Base-by-base conservation (phyloP, 345 rosid genomes). In the Theobroma cacao region DNA sequence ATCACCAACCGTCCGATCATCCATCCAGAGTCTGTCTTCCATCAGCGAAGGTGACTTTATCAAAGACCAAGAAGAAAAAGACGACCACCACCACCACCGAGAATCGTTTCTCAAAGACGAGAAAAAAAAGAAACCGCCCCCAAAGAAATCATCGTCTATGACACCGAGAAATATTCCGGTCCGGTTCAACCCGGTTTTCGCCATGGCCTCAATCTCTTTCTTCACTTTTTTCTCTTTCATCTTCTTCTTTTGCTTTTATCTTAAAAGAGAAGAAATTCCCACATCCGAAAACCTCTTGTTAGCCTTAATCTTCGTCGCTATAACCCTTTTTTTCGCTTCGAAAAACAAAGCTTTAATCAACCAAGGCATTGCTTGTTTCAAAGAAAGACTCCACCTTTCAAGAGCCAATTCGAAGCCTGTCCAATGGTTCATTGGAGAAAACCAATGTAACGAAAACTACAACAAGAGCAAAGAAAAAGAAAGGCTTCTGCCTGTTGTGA, bases 1-100 rank as follows among this genome's bases (percentile, higher is more conserved):
- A 26, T 88, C 96, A 14, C 92, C 97, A 7, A 94, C 94, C 80
- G 82, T 90, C 78, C 93, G 97, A 79, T 93, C 97, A 11, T 92
- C 99, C 70, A 87, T 95, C 72, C 96, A 93, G 75, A 95, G 99
- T 66, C 83, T 95, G 14, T 83, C 88, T 24, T 93, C 93, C n/a
- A 82, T 92, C 77, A 82, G 80, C 43, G 94, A 93, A 75, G 88
- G 78, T 65, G 95, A 87, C 65, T 79, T 87, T 53, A 79, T 56
- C 73, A 86, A 80, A 74, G 70, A 81, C 50, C 82, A 75, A 72
- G 75, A 75, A 34, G 81, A 77, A 30, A 74, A 38, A 15, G 77
- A 72, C 30, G 81, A 74, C 20, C 81, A 82, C 75, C 80, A 82
- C 75, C 80, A 76, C 11, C 43, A 31, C 2, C 75, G 43, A 78